Evolutionary conservation across 2,329 filamentous ascomycete species (phyloP).

Genomic region (Diaporthe amygdali): DNA sequence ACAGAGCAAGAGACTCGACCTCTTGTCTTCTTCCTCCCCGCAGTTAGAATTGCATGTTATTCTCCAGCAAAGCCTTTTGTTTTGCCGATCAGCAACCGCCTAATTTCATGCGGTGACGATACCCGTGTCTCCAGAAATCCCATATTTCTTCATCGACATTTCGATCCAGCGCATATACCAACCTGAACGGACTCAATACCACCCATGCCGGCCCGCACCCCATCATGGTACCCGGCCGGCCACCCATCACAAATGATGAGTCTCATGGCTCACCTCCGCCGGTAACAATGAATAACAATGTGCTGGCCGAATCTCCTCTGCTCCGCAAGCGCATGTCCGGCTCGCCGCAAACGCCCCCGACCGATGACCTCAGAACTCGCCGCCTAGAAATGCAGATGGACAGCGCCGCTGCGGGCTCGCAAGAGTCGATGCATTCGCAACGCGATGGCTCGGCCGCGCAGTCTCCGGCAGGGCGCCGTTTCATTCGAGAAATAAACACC

Average conservation of each 20-base stretch:
- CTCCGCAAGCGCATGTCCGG: background rate
- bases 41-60: background rate
- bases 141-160: background rate
- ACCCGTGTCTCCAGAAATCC: background rate
- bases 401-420: background rate
- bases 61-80: background rate
- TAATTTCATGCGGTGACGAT: background rate
- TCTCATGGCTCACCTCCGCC: background rate
- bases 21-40: background rate
- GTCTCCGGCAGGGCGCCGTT: constrained; percentile 20
- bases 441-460: background rate
- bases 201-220: constrained; percentile 14
- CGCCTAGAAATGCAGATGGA: background rate
- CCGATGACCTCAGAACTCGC: background rate
- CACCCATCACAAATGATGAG: constrained; percentile 16
- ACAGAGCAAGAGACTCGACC: background rate
- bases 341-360: background rate
- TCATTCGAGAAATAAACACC: constrained; percentile 22
- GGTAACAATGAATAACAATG: constrained; percentile 5
- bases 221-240: constrained; percentile 16
- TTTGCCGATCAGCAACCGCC: background rate
- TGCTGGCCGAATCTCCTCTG: background rate
- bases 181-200: background rate
- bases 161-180: background rate
- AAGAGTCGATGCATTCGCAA: background rate